Evolutionary conservation across 805 yeast species (phyloP).

Genomic region (Zygoascus flipseniorum): DNA sequence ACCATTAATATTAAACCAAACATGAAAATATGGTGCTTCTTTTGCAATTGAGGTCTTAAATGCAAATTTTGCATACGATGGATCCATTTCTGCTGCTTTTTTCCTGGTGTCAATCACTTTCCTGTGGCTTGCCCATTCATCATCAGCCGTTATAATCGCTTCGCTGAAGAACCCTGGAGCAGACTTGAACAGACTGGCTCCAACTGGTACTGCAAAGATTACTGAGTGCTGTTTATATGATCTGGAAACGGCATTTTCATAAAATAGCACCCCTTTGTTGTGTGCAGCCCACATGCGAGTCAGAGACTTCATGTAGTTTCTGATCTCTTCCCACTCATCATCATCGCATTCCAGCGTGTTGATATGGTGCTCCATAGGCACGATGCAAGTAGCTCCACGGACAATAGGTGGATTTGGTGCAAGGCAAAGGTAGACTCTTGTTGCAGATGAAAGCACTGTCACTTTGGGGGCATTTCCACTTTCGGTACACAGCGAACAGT

Average conservation of each 20-base stretch:
- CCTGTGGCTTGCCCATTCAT: conserved; percentile 35
- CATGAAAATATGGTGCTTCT: conserved; percentile 44
- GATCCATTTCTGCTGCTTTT: conserved; percentile 15
- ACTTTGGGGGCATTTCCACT: conserved; percentile 20
- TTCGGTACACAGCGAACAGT: conserved; percentile 33
- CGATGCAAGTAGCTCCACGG: conserved; percentile 31
- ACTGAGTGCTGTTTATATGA: conserved; percentile 31
- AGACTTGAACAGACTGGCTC: conserved; percentile 24
- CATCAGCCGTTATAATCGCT: conserved; percentile 31
- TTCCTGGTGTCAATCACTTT: conserved; percentile 33
- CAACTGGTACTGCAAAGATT: conserved; percentile 38
- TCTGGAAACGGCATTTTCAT: conserved; percentile 34
- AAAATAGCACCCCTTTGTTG: conserved; percentile 35
- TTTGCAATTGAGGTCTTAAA: conserved; percentile 33
- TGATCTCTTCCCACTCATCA: conserved; percentile 39
- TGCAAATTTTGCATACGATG: conserved; percentile 20
- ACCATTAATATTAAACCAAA: conserved; percentile 40
- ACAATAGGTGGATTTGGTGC: conserved; percentile 36
- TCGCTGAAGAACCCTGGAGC: conserved; percentile 37
- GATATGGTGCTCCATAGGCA: conserved; percentile 34
- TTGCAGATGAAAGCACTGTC: conserved; percentile 31
- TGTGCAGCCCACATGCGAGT: conserved; percentile 32
- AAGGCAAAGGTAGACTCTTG: conserved; percentile 31
- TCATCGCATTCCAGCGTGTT: conserved; percentile 35
- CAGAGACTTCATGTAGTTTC: conserved; percentile 36